Percentiles rank a stretch among this genome's conserved stretches.
phyloP scores from a whole-genome alignment of 257 asterid species.

The Scutellaria minor region DNA sequence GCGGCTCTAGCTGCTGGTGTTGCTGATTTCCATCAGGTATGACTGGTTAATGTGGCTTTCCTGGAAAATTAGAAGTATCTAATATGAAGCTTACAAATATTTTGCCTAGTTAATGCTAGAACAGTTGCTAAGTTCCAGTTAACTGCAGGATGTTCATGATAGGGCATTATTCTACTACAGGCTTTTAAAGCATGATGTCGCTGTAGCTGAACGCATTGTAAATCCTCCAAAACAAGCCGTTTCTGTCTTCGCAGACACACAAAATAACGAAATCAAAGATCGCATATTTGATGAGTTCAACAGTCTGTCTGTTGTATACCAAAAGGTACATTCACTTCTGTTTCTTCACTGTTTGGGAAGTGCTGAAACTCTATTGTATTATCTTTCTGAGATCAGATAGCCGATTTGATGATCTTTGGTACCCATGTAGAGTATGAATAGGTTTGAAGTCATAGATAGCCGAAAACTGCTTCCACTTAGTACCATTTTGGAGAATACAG shows the following conservation, averaged over 20 bases:
- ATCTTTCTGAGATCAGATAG: slow-evolving; percentile 14
- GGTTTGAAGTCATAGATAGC: slow-evolving; percentile 18
- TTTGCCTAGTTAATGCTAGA: slow-evolving; percentile 29
- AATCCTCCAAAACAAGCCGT: slow-evolving; percentile 99
- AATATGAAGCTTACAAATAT: slow-evolving; percentile 18
- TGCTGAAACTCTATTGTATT: neutral
- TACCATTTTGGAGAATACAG: slow-evolving; percentile 21
- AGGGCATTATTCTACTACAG: slow-evolving; percentile 96
- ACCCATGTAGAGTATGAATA: neutral
- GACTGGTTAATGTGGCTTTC: slow-evolving; percentile 27
- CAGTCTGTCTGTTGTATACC: slow-evolving; percentile 95
- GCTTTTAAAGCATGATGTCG: slow-evolving; percentile 73
- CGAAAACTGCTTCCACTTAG: slow-evolving; percentile 23
- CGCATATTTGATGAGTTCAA: slow-evolving; percentile 98
- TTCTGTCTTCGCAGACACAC: slow-evolving; percentile 97
- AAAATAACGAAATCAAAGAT: slow-evolving; percentile 94
- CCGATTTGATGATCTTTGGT: neutral
- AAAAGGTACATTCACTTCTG: slow-evolving; percentile 63
- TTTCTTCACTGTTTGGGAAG: slow-evolving; percentile 22
- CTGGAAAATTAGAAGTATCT: slow-evolving; percentile 2
- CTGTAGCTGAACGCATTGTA: slow-evolving; percentile 88
- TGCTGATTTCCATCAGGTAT: slow-evolving; percentile 98
- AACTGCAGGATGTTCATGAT: slow-evolving; percentile 97
- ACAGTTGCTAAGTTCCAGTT: slow-evolving; percentile 34
- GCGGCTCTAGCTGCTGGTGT: slow-evolving; percentile 95